Base-by-base conservation (phyloP, 2,329 filamentous ascomycete genomes). In the Dactylellina parvicollis region DNA sequence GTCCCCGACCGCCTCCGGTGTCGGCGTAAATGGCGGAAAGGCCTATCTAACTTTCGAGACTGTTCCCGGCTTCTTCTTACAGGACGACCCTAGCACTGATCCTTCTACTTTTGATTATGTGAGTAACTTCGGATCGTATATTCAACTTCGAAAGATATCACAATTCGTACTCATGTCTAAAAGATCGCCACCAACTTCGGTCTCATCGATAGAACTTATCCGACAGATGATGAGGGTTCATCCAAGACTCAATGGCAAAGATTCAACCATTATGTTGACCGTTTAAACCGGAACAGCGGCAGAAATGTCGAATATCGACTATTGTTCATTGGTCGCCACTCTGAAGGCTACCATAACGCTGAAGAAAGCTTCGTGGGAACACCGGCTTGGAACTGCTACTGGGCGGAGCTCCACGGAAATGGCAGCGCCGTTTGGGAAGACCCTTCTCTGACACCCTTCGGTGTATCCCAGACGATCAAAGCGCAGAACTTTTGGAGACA, bases 361-460 rank as follows among this genome's bases (percentile, higher is more conserved):
- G 88, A 88, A 12, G 87, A 91, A 79, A 82, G 83, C 18, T 88
- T 83, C 78, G 90, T 89, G 75, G 88, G 88, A 52, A 90, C 88
- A 0, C 85, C 87, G 1, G 87, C 86, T 1, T 91, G 89, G 89
- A 89, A 91, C 78, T 86, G 87, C 79, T 90, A 90, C 81, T 91
- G 87, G 87, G 84, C 85, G 2, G 83, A 86, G 70, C 82, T 84
- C 1, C 84, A 88, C 32, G 88, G 89, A 74, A 89, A 91, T 77
- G 84, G 81, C 44, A 89, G 87, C 1, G 81, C 83, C 0, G 81
- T 81, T 20, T 91, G 89, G 89, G 82, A 85, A 1, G 89, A 91
- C 76, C 83, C 89, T 0, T 82, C 84, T 8, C 82, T 91, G 26
- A 90, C 88, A 0, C 79, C 82, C 0, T 81, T 80, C 0, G 89